These are phyloP conservation scores for Candida ortonii DNA, from an alignment of 805 yeast species.

Conservation along the genomic window DNA sequence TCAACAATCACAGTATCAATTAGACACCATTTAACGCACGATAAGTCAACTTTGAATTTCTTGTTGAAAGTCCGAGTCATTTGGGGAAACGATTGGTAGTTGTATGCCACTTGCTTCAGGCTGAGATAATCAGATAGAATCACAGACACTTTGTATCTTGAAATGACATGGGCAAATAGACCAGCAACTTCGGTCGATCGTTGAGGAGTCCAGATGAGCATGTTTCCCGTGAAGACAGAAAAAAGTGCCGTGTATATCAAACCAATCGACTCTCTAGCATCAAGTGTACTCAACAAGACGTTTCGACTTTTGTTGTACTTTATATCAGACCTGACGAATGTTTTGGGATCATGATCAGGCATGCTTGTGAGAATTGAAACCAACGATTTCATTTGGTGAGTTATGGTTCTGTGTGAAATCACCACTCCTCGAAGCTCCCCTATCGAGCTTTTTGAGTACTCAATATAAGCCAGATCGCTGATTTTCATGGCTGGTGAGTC, in stretches of 20 bases:
- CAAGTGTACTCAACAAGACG: conserved; percentile 62
- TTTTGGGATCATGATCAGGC: conserved; percentile 40
- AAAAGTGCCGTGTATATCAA: conserved; percentile 76
- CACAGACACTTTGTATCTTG: conserved; percentile 67
- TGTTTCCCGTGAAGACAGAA: conserved; percentile 81
- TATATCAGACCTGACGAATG: conserved; percentile 52
- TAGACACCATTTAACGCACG: conserved; percentile 82
- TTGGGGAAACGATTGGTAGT: conserved; percentile 87
- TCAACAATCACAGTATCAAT: conserved; percentile 88
- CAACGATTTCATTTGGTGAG: conserved; percentile 82
- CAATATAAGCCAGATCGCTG: conserved; percentile 89
- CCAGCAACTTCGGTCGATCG: conserved; percentile 77
- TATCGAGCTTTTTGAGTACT: conserved; percentile 82
- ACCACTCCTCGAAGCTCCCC: conserved; percentile 95
- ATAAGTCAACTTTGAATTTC: conserved; percentile 69
- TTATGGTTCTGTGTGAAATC: conserved; percentile 80
- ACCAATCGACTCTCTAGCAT: conserved; percentile 80
- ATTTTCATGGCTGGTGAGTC: conserved; percentile 66
- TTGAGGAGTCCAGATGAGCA: conserved; percentile 76
- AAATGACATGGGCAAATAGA: conserved; percentile 75
- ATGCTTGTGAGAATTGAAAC: conserved; percentile 64
- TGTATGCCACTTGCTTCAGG: conserved; percentile 84
- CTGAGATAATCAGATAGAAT: conserved; percentile 84
- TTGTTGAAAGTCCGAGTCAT: conserved; percentile 77
- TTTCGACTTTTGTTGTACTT: conserved; percentile 46